A percentile compares a stretch with the other conserved stretches of the same genome.
phyloP scores from a whole-genome alignment of 2,329 filamentous ascomycete species.

The Cladophialophora psammophila region DNA sequence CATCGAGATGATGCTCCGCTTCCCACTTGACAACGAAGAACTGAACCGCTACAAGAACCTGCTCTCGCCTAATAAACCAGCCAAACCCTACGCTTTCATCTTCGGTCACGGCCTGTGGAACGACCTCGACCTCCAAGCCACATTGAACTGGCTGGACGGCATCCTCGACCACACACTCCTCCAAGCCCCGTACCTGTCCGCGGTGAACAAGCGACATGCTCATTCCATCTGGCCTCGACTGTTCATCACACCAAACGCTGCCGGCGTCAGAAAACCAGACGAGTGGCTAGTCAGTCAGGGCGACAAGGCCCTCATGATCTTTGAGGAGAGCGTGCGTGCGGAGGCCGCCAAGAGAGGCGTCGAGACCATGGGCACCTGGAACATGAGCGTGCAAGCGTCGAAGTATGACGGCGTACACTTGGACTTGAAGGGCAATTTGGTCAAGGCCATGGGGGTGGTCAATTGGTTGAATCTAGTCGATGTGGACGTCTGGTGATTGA shows the following conservation, averaged over 20 bases:
- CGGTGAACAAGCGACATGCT: background rate
- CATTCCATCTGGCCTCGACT: slow-evolving; percentile 41
- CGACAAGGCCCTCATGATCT: slow-evolving; percentile 57
- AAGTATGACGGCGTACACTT: slow-evolving; percentile 59
- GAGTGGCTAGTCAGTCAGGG: slow-evolving; percentile 57
- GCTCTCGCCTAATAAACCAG: slow-evolving; percentile 45
- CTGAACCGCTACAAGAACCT: slow-evolving; percentile 48
- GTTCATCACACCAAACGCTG: slow-evolving; percentile 57
- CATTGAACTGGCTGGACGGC: slow-evolving; percentile 70
- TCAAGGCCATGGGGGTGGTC: slow-evolving; percentile 60
- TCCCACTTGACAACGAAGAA: slow-evolving; percentile 54
- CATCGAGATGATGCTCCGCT: slow-evolving; percentile 55
- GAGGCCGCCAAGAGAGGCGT: slow-evolving; percentile 49
- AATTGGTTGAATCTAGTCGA: slow-evolving; percentile 52
- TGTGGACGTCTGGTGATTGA: slow-evolving; percentile 31
- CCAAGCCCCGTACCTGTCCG: slow-evolving; percentile 40
- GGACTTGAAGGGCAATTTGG: slow-evolving; percentile 57
- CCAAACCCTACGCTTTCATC: slow-evolving; percentile 52
- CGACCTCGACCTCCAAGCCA: slow-evolving; percentile 53
- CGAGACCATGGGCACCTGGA: slow-evolving; percentile 60
- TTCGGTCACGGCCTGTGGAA: slow-evolving; percentile 60
- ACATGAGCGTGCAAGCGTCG: slow-evolving; percentile 59
- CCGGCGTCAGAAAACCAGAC: slow-evolving; percentile 56
- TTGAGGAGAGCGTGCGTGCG: slow-evolving; percentile 52
- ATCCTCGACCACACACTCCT: slow-evolving; percentile 93